Base-by-base conservation (phyloP, 345 rosid species). In the Camelina hispida region DNA sequence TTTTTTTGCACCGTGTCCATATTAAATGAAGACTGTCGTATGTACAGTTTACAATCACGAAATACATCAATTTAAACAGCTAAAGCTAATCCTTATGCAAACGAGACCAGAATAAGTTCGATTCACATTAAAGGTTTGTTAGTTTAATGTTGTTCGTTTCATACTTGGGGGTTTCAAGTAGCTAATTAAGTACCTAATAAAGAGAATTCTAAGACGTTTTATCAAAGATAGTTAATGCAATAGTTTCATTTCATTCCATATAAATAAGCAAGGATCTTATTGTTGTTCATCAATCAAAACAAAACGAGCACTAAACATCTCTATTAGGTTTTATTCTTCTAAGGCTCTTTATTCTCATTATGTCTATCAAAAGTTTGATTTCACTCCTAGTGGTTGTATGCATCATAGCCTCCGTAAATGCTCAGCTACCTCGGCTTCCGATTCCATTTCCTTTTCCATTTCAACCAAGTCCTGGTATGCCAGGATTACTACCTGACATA, bases 371-470 rank as follows among this genome's bases (percentile, higher is more conserved):
- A 34, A 43, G 46, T 30, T 14, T 69, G 9, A n/a, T 68, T 54
- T 40, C 46, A 15, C 18, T 30, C 9, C 3, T 55, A 16, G 1
- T 11, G 5, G 3, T 69, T 8, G 1, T 69, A 43, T 28, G 32
- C 4, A 10, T 42, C 9, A 7, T 43, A 3, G 25, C 28, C 5
- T 68, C 40, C 1, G 25, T 17, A 55, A 68, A 68, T 54, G 62
- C 62, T n/a, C 52, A 68, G 13, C 43, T 53, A 12, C 73, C 40
- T 25, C 63, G 16, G 2, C 40, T 68, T 68, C 20, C 37, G 1
- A 1, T 9, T 47, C 16, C 10, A 0, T 43, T 44, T 43, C 2
- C 23, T 8, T 48, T 17, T 47, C 18, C 40, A 4, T 42, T 55
- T 3, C 54, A 40, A 15, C 17, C 12, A 0, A 54, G 0, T 44